Conservation (phyloP, 176 grass and related monocot genomes). For the Raddia guianensis region DNA sequence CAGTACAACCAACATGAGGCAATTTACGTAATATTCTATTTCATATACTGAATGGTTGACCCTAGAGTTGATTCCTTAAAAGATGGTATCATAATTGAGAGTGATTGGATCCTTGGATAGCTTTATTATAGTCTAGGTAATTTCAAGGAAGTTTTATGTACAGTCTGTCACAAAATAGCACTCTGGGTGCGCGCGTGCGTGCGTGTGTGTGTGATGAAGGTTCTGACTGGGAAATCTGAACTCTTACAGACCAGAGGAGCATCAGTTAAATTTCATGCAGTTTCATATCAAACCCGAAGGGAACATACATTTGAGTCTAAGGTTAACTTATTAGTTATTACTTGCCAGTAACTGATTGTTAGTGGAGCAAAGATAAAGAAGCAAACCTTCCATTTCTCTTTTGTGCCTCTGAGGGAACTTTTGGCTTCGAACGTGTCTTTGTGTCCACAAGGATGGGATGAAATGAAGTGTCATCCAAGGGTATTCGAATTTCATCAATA, state of each 20-base stretch:
- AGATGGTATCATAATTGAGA: background rate
- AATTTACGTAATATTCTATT: constrained; percentile 16
- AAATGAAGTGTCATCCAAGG: constrained; percentile 43
- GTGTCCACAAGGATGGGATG: constrained; percentile 76
- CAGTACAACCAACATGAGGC: constrained; percentile 4
- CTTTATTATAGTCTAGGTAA: background rate
- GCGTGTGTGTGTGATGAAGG: background rate
- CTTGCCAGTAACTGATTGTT: background rate
- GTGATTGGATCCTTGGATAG: constrained; percentile 1
- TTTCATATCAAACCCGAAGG: background rate
- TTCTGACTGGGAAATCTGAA: background rate
- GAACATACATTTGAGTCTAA: constrained; percentile 3
- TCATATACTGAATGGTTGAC: constrained; percentile 20
- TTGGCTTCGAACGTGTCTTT: constrained; percentile 71
- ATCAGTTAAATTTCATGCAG: constrained; percentile 6
- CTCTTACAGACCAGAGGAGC: background rate
- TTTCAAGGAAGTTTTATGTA: background rate
- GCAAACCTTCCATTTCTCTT: constrained; percentile 91
- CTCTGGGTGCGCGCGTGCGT: too few species aligned
- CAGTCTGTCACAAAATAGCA: background rate
- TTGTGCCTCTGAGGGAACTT: constrained; percentile 66
- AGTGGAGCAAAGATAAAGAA: background rate
- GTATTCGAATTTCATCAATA: constrained; percentile 84
- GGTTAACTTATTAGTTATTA: background rate
- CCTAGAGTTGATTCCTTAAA: constrained; percentile 12